Evolutionary conservation across 768 basidiomycete genomes (phyloP).

Genomic region (Leccinum variicolor): DNA sequence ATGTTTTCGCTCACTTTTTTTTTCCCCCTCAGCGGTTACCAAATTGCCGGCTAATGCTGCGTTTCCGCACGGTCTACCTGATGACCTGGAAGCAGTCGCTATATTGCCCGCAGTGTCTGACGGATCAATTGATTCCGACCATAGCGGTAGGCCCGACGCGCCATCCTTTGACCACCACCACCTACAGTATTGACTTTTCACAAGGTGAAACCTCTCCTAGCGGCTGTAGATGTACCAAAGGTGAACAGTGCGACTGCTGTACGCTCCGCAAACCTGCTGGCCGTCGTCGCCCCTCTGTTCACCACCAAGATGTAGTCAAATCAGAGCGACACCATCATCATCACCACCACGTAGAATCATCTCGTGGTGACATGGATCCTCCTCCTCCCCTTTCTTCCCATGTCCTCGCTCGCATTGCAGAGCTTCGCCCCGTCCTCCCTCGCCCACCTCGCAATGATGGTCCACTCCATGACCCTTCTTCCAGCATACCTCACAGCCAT

Average conservation of each 20-base stretch:
- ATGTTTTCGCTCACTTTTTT: slow-evolving; percentile 25
- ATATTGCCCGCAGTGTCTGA: slow-evolving; percentile 39
- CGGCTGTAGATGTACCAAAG: slow-evolving; percentile 45
- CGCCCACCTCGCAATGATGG: slow-evolving; percentile 44
- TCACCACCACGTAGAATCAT: slow-evolving; percentile 15
- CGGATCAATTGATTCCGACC: slow-evolving; percentile 58
- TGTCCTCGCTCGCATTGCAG: slow-evolving; percentile 58
- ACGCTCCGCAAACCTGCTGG: slow-evolving; percentile 45
- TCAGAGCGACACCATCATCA: slow-evolving; percentile 24
- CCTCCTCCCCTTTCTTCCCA: slow-evolving; percentile 38
- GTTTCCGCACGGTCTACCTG: slow-evolving; percentile 76
- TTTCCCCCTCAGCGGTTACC: slow-evolving; percentile 45
- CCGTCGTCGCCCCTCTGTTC: slow-evolving; percentile 32
- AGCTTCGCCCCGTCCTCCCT: slow-evolving; percentile 69
- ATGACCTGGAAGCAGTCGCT: slow-evolving; percentile 56
- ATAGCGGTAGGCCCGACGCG: slow-evolving; percentile 59
- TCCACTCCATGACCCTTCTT: slow-evolving; percentile 47
- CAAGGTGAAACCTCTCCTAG: slow-evolving; percentile 44
- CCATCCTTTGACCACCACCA: slow-evolving; percentile 36
- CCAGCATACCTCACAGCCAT: slow-evolving; percentile 40
- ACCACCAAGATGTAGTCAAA: slow-evolving; percentile 28
- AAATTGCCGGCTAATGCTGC: slow-evolving; percentile 68
- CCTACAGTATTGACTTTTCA: slow-evolving; percentile 44
- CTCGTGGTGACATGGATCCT: slow-evolving; percentile 10
- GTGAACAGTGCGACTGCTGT: slow-evolving; percentile 56